Base-by-base conservation (phyloP, 352 stramenopile genomes). In the Pythium pyrilobum region DNA sequence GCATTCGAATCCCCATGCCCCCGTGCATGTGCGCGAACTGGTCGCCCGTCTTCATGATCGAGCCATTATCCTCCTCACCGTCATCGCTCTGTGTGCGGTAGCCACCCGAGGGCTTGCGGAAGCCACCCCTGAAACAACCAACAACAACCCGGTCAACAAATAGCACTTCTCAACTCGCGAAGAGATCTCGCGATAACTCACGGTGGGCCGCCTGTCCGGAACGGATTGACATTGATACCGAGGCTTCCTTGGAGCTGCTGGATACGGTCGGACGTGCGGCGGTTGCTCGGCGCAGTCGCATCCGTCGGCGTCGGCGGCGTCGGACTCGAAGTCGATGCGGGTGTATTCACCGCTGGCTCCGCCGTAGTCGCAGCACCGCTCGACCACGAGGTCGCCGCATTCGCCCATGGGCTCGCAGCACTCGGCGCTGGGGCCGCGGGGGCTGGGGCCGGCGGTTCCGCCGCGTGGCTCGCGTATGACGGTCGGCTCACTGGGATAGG, bases 141-240 rank as follows among this genome's bases (percentile, higher is more conserved):
- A n/a, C n/a, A n/a, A n/a, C n/a, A n/a, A n/a, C n/a, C n/a, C n/a
- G n/a, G n/a, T n/a, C n/a, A 20, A 24, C 0, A 54, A 33, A n/a
- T 12, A 28, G 15, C 7, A 34, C 7, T 12, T 34, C 7, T 12
- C 7, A 34, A 34, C 29, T 34, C 29, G 12, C 7, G 12, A 12
- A 12, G 12, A 34, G 29, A 34, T 34, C 7, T 34, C 7, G 29
- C 7, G 7, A 34, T 12, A 34, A 74, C 58, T 38, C 37, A 69
- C 56, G 47, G 48, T 36, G 63, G 45, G 6, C 64, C 67, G 8
- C 75, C 70, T 20, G 76, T 57, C 31, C 80, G 72, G 47, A 94
- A 94, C 5, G 81, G 73, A 62, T 92, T 94, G 43, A 94, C 71
- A 54, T 89, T 89, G 56, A 94, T 88, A 4, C 76, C 84, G n/a